Conservation (phyloP, 352 stramenopile genomes). For the Phytophthora fragariaefolia region DNA sequence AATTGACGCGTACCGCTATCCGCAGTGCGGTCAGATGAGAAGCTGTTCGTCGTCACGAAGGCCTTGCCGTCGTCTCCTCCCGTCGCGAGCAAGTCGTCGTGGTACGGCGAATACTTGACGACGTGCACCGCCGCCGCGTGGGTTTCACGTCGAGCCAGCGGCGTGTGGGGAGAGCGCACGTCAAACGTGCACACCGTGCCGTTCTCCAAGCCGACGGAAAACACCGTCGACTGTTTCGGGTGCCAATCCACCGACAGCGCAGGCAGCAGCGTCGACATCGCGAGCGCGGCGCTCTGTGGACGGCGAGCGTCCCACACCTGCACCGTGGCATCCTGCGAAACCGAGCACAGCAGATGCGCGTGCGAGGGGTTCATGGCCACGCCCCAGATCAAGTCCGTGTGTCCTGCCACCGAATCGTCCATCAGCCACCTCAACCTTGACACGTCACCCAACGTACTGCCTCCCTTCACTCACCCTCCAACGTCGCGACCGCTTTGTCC, state of each 20-base stretch:
- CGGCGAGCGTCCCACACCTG: constrained; percentile 80
- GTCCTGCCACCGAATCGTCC: constrained; percentile 37
- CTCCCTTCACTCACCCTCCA: constrained; percentile 48
- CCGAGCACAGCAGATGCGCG: constrained; percentile 57
- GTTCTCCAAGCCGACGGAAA: constrained; percentile 71
- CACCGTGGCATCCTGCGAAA: constrained; percentile 73
- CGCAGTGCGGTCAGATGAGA: constrained; percentile 29
- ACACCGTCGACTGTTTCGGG: constrained; percentile 57
- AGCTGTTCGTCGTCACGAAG: constrained; percentile 46
- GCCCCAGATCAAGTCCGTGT: constrained; percentile 79
- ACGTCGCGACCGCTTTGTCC: constrained; percentile 55
- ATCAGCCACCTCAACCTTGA: neutral
- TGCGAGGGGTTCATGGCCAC: constrained; percentile 58
- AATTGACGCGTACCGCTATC: constrained; percentile 29
- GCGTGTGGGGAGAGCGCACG: constrained; percentile 50
- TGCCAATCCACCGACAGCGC: constrained; percentile 80
- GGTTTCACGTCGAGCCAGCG: constrained; percentile 45
- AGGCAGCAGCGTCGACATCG: constrained; percentile 46
- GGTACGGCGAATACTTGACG: constrained; percentile 70
- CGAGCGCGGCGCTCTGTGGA: constrained; percentile 43
- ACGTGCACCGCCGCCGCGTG: constrained; percentile 62
- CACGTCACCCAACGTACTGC: neutral
- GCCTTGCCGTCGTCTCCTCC: constrained; percentile 70
- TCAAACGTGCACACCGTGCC: constrained; percentile 75
- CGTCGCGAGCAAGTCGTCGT: constrained; percentile 65